Evolutionary conservation across 495 filamentous ascomycete species (phyloP).

Genomic region (Pyrenula massariospora): DNA sequence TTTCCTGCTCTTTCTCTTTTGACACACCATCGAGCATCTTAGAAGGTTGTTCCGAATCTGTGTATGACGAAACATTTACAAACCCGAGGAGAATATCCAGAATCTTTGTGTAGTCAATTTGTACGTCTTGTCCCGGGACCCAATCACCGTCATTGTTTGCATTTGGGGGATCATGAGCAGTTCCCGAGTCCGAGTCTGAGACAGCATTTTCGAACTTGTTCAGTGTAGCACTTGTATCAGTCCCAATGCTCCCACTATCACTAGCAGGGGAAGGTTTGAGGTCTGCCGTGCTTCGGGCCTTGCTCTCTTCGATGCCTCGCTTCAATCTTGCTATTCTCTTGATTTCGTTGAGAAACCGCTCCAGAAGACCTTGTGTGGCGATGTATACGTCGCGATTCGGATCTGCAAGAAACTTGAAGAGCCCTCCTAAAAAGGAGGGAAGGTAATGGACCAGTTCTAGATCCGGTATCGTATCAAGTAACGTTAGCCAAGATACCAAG

Average conservation of each 20-base stretch:
- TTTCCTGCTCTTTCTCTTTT: conserved; percentile 60
- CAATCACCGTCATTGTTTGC: conserved; percentile 74
- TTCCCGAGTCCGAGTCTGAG: conserved; percentile 48
- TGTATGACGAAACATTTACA: conserved; percentile 55
- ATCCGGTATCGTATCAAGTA: conserved; percentile 94
- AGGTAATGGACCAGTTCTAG: conserved; percentile 88
- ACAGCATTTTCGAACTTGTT: conserved; percentile 35
- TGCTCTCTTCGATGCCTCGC: conserved; percentile 81
- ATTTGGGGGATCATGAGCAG: conserved; percentile 48
- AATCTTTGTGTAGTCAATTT: conserved; percentile 85
- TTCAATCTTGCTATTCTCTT: conserved; percentile 88
- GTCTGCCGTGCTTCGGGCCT: conserved; percentile 55
- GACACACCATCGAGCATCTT: background rate
- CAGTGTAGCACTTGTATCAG: conserved; percentile 31
- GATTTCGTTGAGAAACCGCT: conserved; percentile 87
- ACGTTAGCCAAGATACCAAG: conserved; percentile 87
- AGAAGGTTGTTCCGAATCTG: conserved; percentile 1
- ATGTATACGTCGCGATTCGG: conserved; percentile 87
- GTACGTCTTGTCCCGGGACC: conserved; percentile 94
- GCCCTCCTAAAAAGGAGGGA: conserved; percentile 80
- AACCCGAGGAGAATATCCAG: conserved; percentile 86
- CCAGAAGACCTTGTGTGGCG: conserved; percentile 79
- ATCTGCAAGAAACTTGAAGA: conserved; percentile 88
- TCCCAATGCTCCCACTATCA: conserved; percentile 44
- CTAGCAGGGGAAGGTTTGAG: conserved; percentile 53